Evolutionary conservation across 495 filamentous ascomycete genomes (phyloP).

Genomic region (Penicillium pancosmium): DNA sequence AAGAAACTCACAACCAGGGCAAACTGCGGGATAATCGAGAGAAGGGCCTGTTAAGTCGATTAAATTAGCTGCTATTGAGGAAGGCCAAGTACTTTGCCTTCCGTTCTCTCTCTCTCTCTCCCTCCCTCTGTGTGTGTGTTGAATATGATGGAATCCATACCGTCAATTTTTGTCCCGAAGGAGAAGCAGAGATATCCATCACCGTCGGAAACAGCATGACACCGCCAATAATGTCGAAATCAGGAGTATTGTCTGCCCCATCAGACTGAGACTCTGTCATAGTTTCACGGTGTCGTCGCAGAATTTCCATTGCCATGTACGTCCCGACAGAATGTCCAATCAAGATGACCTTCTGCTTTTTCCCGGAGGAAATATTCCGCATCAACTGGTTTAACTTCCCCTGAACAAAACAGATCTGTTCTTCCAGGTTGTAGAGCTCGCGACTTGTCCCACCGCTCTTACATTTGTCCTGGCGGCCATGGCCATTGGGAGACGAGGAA

Average conservation of each 20-base stretch:
- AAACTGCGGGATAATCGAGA: conserved; percentile 58
- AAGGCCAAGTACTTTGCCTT: too few species aligned
- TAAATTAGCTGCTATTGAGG: background rate
- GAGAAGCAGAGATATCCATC: conserved; percentile 68
- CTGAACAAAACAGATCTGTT: conserved; percentile 60
- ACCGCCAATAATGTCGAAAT: conserved; percentile 57
- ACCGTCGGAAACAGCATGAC: conserved; percentile 80
- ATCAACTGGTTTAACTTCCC: conserved; percentile 14
- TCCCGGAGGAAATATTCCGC: background rate
- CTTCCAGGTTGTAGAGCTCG: conserved; percentile 49
- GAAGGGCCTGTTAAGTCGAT: conserved; percentile 27
- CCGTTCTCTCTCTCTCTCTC: too few species aligned
- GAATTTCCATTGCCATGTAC: conserved; percentile 75
- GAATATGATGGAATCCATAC: conserved; percentile 26
- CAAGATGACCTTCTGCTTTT: conserved; percentile 61
- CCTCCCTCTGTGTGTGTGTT: too few species aligned
- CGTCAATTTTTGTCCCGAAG: conserved; percentile 60
- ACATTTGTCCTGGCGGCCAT: conserved; percentile 1
- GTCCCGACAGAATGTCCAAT: conserved; percentile 83
- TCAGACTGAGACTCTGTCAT: conserved; percentile 2
- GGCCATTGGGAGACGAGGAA: background rate
- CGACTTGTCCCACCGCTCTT: conserved; percentile 1
- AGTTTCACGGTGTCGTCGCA: conserved; percentile 53
- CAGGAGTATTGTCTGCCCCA: background rate
- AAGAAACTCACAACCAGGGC: conserved; percentile 55